Conservation (phyloP, 495 filamentous ascomycete species). For the Aspergillus saccharolyticus region DNA sequence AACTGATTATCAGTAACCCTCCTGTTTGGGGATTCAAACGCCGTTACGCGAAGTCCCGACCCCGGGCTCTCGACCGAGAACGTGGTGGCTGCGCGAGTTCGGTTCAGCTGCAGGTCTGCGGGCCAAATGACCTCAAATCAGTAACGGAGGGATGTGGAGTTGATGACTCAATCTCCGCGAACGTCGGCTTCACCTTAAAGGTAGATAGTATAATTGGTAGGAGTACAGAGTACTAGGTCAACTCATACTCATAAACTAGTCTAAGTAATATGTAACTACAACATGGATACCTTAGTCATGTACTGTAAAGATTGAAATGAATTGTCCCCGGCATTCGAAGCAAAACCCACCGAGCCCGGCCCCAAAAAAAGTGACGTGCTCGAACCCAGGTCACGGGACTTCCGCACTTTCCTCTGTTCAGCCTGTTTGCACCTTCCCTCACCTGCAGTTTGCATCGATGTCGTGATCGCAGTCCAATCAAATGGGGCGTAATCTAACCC, state of each 20-base stretch:
- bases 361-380: conserved; percentile 36
- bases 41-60: not conserved
- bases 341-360: conserved; percentile 21
- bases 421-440: conserved; percentile 30
- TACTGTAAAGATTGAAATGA: not conserved
- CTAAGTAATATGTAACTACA: no score
- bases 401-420: conserved; percentile 26
- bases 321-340: conserved; percentile 10
- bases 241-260: no score
- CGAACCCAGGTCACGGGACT: conserved; percentile 30
- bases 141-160: no score
- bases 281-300: no score
- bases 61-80: conserved; percentile 8
- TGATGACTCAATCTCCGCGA: no score
- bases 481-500: conserved; percentile 32
- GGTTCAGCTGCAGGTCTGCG: not conserved
- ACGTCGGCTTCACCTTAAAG: no score
- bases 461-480: conserved; percentile 48
- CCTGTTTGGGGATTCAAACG: not conserved
- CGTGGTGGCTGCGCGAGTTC: not conserved
- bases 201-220: no score
- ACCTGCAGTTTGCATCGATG: conserved; percentile 40
- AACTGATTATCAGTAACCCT: no score
- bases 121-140: not conserved
- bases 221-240: no score